A percentile compares a stretch with the other conserved stretches of the same genome.
Evolutionary conservation across 768 basidiomycete species (phyloP).

Genomic region (Tephrocybe sp.): DNA sequence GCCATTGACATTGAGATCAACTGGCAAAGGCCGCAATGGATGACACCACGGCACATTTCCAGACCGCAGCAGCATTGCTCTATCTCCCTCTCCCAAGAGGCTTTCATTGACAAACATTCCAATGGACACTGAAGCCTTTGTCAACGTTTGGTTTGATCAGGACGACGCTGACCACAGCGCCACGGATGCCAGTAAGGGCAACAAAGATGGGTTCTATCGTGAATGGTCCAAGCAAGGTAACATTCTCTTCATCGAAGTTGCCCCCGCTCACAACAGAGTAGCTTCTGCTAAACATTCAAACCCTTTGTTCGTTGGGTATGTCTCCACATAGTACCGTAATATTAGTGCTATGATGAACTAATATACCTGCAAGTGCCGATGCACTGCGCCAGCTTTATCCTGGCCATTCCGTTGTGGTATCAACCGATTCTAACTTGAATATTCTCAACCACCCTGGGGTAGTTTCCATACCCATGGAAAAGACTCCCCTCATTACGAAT

Average conservation of each 20-base stretch:
- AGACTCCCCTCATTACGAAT: conserved; percentile 49
- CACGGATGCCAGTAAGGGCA: conserved; percentile 8
- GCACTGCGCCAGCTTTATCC: conserved; percentile 59
- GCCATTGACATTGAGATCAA: too few species aligned
- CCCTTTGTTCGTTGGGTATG: conserved; percentile 47
- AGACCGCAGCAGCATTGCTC: background rate
- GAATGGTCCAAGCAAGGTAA: conserved; percentile 54
- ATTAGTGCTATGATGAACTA: background rate
- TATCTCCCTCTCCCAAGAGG: background rate
- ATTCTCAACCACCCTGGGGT: conserved; percentile 52
- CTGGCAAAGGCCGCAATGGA: too few species aligned
- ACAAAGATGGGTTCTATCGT: conserved; percentile 41
- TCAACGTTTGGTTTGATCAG: conserved; percentile 18
- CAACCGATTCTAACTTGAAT: conserved; percentile 43
- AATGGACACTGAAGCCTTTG: conserved; percentile 16
- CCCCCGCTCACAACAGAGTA: conserved; percentile 12
- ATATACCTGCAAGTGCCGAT: conserved; percentile 29
- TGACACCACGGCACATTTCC: background rate
- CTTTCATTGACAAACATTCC: background rate
- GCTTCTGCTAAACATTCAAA: conserved; percentile 53
- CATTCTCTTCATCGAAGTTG: conserved; percentile 1
- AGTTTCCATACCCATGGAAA: conserved; percentile 39
- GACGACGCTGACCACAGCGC: conserved; percentile 9
- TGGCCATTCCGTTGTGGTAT: conserved; percentile 55
- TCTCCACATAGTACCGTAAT: background rate